Conservation (phyloP, 108 stramenopile genomes). For the Skeletonema potamos region DNA sequence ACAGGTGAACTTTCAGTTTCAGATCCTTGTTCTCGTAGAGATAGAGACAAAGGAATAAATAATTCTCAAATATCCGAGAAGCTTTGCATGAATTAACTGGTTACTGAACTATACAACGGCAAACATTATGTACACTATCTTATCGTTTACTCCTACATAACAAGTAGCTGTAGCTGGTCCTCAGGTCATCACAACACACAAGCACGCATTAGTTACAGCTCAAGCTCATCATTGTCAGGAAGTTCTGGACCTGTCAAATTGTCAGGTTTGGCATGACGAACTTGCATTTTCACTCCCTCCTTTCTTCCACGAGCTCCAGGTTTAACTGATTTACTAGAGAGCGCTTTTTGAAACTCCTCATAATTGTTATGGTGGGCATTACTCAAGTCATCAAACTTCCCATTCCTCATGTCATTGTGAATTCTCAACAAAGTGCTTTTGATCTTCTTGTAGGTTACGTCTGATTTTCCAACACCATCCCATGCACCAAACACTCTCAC, state of each 20-base stretch:
- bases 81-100: too few species aligned
- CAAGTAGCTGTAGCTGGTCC: too few species aligned
- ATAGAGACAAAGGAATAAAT: too few species aligned
- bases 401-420: not conserved
- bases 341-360: not conserved
- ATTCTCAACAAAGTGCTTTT: constrained; percentile 1
- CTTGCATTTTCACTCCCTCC: not conserved
- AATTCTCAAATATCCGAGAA: too few species aligned
- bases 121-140: too few species aligned
- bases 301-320: not conserved
- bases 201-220: not conserved
- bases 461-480: not conserved
- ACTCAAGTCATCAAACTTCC: not conserved
- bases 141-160: too few species aligned
- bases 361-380: not conserved
- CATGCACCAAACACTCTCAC: not conserved
- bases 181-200: not conserved
- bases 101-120: too few species aligned
- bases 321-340: not conserved
- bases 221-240: not conserved
- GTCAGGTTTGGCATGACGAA: not conserved
- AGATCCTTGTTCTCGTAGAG: too few species aligned
- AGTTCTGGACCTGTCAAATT: not conserved
- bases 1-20: too few species aligned
- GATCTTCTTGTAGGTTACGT: not conserved